These are phyloP conservation scores for Diaporthe velutina DNA, from an alignment of 2,329 filamentous ascomycete genomes.

Conservation along the genomic window DNA sequence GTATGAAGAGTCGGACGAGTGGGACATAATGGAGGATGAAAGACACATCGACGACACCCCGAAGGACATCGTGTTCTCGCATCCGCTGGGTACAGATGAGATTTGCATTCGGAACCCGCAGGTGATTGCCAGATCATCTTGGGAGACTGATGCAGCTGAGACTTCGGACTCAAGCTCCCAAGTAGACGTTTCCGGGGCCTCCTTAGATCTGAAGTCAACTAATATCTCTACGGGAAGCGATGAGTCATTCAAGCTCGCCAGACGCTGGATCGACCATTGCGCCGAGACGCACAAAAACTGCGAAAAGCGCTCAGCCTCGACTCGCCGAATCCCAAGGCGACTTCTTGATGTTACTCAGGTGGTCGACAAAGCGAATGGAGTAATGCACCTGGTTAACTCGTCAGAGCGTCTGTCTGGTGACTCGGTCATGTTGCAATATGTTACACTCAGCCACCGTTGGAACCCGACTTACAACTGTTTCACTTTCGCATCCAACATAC, in stretches of 20 bases:
- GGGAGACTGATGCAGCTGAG: neutral
- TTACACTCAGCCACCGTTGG: slow-evolving; percentile 15
- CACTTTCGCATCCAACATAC: slow-evolving; percentile 8
- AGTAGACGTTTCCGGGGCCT: neutral
- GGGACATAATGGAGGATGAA: slow-evolving; percentile 23
- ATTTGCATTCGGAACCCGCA: slow-evolving; percentile 3
- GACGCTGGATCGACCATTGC: neutral
- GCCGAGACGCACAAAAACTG: neutral
- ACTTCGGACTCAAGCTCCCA: neutral
- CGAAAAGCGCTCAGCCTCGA: neutral
- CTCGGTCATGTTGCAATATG: neutral
- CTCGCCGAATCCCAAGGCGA: neutral
- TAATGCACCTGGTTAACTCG: neutral
- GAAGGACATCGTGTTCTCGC: neutral
- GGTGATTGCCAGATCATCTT: slow-evolving; percentile 6
- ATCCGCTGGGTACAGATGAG: slow-evolving; percentile 16
- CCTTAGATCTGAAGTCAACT: neutral
- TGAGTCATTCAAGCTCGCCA: neutral
- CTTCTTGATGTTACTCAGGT: neutral
- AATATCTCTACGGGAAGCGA: neutral
- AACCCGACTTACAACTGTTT: slow-evolving; percentile 21
- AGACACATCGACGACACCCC: slow-evolving; percentile 17
- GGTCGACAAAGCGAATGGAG: neutral
- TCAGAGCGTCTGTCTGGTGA: neutral
- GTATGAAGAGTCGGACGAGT: slow-evolving; percentile 6